Evolutionary conservation across 495 filamentous ascomycete species (phyloP).

Genomic region (Neurospora sp.): DNA sequence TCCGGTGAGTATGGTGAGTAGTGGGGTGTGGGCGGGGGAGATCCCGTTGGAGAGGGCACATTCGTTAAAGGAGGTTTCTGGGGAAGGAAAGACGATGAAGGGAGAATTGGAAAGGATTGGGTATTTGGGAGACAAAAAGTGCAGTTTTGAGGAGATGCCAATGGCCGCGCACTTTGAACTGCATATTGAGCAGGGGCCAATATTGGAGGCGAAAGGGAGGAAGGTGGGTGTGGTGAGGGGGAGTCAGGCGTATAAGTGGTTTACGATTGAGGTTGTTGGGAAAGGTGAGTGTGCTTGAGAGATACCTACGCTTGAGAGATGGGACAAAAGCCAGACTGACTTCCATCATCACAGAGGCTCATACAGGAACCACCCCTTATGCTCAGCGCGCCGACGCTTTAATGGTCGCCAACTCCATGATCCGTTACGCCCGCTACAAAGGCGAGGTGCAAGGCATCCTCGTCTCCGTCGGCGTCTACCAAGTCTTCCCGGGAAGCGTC

Average conservation of each 20-base stretch:
- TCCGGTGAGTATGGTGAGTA: slow-evolving; percentile 64
- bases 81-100: slow-evolving; percentile 48
- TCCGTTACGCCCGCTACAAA: slow-evolving; percentile 52
- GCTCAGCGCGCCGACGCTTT: slow-evolving; percentile 50
- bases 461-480: slow-evolving; percentile 64
- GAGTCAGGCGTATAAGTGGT: slow-evolving; percentile 63
- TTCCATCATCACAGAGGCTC: slow-evolving; percentile 38
- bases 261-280: slow-evolving; percentile 54
- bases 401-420: slow-evolving; percentile 57
- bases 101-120: slow-evolving; percentile 60
- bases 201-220: slow-evolving; percentile 45
- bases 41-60: slow-evolving; percentile 52
- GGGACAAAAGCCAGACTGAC: too few species aligned
- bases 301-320: too few species aligned
- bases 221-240: slow-evolving; percentile 64
- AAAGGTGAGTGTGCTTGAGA: slow-evolving; percentile 23
- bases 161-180: slow-evolving; percentile 78
- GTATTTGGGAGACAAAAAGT: slow-evolving; percentile 51
- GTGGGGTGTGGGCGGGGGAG: slow-evolving; percentile 66
- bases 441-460: slow-evolving; percentile 47
- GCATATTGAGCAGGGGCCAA: slow-evolving; percentile 74
- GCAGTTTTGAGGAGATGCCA: slow-evolving; percentile 50
- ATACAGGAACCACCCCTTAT: slow-evolving; percentile 69
- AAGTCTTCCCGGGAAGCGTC: slow-evolving; percentile 53
- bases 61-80: slow-evolving; percentile 43